Conservation (phyloP, 2,329 filamentous ascomycete genomes). For the Pseudofabraea citricarpa region DNA sequence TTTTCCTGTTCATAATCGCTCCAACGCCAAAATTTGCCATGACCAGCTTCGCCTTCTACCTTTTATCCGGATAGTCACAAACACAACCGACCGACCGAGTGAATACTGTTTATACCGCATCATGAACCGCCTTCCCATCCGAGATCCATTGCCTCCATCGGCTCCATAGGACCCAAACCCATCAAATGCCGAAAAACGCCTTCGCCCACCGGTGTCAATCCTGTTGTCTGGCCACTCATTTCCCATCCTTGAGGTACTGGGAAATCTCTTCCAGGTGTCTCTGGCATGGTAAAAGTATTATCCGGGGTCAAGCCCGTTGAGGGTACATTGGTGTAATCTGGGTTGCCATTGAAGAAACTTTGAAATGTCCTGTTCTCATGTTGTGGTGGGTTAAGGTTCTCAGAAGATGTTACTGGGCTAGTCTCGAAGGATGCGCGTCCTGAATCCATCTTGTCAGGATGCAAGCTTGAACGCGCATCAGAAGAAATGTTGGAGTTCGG, state of each 20-base stretch:
- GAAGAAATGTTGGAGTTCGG: slow-evolving; percentile 52
- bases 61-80: too few species aligned
- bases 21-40: too few species aligned
- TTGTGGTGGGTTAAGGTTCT: slow-evolving; percentile 14
- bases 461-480: slow-evolving; percentile 28
- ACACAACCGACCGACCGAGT: too few species aligned
- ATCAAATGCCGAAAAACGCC: slow-evolving; percentile 53
- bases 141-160: slow-evolving; percentile 43
- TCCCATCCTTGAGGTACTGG: slow-evolving; percentile 39
- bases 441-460: slow-evolving; percentile 28
- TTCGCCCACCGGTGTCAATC: slow-evolving; percentile 51
- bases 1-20: too few species aligned
- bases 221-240: slow-evolving; percentile 30
- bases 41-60: too few species aligned
- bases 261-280: slow-evolving; percentile 35
- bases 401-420: slow-evolving; percentile 43
- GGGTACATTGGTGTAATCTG: slow-evolving; percentile 17
- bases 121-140: slow-evolving; percentile 35
- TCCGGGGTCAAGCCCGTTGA: slow-evolving; percentile 18
- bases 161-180: slow-evolving; percentile 55
- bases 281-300: slow-evolving; percentile 35
- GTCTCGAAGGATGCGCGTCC: slow-evolving; percentile 44
- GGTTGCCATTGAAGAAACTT: slow-evolving; percentile 17
- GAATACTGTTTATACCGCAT: too few species aligned
- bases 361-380: slow-evolving; percentile 34